A percentile compares a stretch with the other conserved stretches of the same genome.
These are phyloP conservation scores for Apiospora koreana DNA, from an alignment of 2,329 filamentous ascomycete species.

Conservation along the genomic window DNA sequence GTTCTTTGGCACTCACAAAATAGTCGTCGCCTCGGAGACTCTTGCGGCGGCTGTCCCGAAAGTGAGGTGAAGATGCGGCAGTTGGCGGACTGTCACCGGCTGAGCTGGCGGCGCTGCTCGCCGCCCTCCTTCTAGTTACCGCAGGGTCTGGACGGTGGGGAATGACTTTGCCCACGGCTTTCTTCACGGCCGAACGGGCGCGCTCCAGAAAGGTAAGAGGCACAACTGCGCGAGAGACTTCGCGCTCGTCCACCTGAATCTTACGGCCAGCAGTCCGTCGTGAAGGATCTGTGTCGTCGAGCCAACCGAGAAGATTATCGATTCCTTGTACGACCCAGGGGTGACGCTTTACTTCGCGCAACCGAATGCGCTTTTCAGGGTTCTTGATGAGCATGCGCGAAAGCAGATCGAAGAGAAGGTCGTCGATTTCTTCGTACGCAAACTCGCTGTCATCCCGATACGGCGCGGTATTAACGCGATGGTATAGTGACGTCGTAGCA, in stretches of 20 bases:
- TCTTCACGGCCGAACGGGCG: constrained; percentile 76
- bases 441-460: constrained; percentile 79
- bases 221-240: constrained; percentile 87
- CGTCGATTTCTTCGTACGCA: constrained; percentile 82
- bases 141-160: constrained; percentile 61
- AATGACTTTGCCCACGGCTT: constrained; percentile 64
- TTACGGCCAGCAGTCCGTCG: constrained; percentile 76
- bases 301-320: constrained; percentile 73
- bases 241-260: constrained; percentile 89
- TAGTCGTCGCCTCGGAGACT: constrained; percentile 57
- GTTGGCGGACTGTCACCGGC: constrained; percentile 53
- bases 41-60: constrained; percentile 54
- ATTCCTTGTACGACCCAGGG: constrained; percentile 86
- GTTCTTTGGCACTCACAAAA: constrained; percentile 47
- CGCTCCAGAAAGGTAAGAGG: constrained; percentile 86
- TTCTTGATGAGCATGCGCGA: constrained; percentile 83
- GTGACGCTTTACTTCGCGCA: constrained; percentile 92
- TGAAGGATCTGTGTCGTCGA: constrained; percentile 90
- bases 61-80: constrained; percentile 52
- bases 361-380: constrained; percentile 81
- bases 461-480: constrained; percentile 60
- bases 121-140: constrained; percentile 54
- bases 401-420: constrained; percentile 77
- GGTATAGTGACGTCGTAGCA: constrained; percentile 54
- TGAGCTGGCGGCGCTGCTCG: constrained; percentile 67